Evolutionary conservation across 441 rosid species (phyloP).

Genomic region (Eruca vesicaria): DNA sequence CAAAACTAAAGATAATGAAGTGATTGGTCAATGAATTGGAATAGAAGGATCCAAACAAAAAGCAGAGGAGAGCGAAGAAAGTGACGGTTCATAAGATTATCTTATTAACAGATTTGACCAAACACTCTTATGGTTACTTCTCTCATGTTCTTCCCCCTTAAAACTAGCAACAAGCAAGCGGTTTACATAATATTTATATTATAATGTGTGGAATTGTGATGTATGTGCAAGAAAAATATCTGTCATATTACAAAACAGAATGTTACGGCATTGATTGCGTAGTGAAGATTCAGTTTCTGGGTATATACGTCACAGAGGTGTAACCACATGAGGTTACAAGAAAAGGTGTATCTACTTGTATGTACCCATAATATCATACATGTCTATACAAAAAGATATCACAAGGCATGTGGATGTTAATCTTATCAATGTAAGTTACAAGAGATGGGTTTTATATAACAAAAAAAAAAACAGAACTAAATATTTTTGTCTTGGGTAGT

Average conservation of each 20-base stretch:
- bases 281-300: slow-evolving; percentile 22
- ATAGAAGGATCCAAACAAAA: slow-evolving; percentile 37
- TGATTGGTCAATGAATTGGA: slow-evolving; percentile 41
- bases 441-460: too few species aligned
- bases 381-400: slow-evolving; percentile 1
- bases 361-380: background rate
- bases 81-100: slow-evolving; percentile 32
- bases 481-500: too few species aligned
- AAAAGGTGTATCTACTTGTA: background rate
- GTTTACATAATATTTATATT: background rate
- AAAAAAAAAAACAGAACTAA: too few species aligned
- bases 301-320: slow-evolving; percentile 11
- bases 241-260: slow-evolving; percentile 17
- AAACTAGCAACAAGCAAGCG: slow-evolving; percentile 13
- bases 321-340: background rate
- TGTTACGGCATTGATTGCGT: slow-evolving; percentile 32
- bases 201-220: background rate
- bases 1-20: slow-evolving; percentile 23
- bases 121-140: background rate
- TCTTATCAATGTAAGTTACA: background rate
- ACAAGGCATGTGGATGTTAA: slow-evolving; percentile 12
- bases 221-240: slow-evolving; percentile 2
- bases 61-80: slow-evolving; percentile 30
- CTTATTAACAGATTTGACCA: slow-evolving; percentile 23
- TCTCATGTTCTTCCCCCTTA: slow-evolving; percentile 31